Base-by-base conservation (phyloP, 805 yeast species). In the Schwanniomyces yamadae region DNA sequence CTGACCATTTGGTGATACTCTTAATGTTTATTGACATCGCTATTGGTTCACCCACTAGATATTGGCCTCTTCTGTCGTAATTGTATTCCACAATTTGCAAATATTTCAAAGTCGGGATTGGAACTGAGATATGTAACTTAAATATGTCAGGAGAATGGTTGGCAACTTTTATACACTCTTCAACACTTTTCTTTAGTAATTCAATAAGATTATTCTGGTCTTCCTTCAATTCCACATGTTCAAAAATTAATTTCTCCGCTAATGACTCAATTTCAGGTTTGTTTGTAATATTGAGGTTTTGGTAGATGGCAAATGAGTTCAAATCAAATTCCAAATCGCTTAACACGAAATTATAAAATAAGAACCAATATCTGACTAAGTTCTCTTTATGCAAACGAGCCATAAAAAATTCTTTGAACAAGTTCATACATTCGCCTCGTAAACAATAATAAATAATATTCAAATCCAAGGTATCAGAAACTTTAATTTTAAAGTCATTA, bases 11-110 rank as follows among this genome's bases (percentile, higher is more conserved):
- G 0, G 71, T 60, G 3, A 59, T 48, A 0, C 83, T 68, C 5
- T 61, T 55, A 3, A 86, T 56, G 0, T 42, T 45, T 16, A 84
- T 53, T 6, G 45, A 51, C 2, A 72, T 66, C 0, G 54, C 41
- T n/a, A 86, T 73, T 1, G 84, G 79, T 33, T 77, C 80, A 2
- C 93, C 93, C 1, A 84, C 79, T 7, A 71, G 53, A 42, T 71
- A 78, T 32, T 73, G 78, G 7, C 62, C 44, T 21, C 63, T 58
- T 26, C 57, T 55, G 4, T 61, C 61, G 41, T 61, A 72, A 1
- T 57, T 42, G 39, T 69, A 67, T 37, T 77, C 79, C 6, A 80
- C 73, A 6, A 74, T 68, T 46, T 83, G 89, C 14, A 84, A 69
- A 13, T 77, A 69, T 42, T 79, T 75, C 6, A 80, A 70, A 3